phyloP scores from a whole-genome alignment of 129 eudicot species.

The Solidago caesia region DNA sequence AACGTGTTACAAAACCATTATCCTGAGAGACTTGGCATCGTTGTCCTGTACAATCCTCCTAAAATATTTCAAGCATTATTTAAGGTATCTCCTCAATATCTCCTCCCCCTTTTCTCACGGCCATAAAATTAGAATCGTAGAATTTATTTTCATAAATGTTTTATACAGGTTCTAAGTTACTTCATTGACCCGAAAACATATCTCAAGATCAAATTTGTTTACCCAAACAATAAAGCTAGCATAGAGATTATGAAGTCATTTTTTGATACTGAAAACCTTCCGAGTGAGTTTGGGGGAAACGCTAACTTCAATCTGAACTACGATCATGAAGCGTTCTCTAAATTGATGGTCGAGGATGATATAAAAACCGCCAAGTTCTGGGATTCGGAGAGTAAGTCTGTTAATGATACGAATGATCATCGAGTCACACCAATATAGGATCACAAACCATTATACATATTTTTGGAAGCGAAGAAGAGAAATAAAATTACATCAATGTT shows the following conservation, averaged over 20 bases:
- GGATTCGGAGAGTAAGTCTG: slow-evolving; percentile 36
- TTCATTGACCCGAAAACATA: slow-evolving; percentile 77
- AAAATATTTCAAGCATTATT: slow-evolving; percentile 67
- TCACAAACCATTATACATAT: background rate
- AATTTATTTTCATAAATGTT: background rate
- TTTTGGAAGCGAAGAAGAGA: background rate
- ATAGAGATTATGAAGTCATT: slow-evolving; percentile 60
- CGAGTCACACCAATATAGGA: background rate
- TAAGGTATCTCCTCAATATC: slow-evolving; percentile 40
- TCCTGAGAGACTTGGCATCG: slow-evolving; percentile 78
- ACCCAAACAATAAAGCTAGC: slow-evolving; percentile 72
- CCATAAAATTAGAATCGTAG: background rate
- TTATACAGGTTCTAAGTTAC: slow-evolving; percentile 60
- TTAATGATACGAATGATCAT: slow-evolving; percentile 7
- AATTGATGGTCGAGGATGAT: slow-evolving; percentile 70
- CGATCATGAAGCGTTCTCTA: slow-evolving; percentile 82
- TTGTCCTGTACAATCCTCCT: slow-evolving; percentile 72
- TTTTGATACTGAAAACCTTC: slow-evolving; percentile 81
- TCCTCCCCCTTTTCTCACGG: background rate
- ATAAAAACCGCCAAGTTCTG: slow-evolving; percentile 59
- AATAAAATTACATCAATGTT: background rate
- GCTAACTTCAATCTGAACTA: slow-evolving; percentile 52
- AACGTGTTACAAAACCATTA: slow-evolving; percentile 75
- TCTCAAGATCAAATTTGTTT: slow-evolving; percentile 64
- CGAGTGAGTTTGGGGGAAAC: slow-evolving; percentile 85